phyloP scores from a whole-genome alignment of 768 basidiomycete genomes.

The Termitomyces eurrhizus region DNA sequence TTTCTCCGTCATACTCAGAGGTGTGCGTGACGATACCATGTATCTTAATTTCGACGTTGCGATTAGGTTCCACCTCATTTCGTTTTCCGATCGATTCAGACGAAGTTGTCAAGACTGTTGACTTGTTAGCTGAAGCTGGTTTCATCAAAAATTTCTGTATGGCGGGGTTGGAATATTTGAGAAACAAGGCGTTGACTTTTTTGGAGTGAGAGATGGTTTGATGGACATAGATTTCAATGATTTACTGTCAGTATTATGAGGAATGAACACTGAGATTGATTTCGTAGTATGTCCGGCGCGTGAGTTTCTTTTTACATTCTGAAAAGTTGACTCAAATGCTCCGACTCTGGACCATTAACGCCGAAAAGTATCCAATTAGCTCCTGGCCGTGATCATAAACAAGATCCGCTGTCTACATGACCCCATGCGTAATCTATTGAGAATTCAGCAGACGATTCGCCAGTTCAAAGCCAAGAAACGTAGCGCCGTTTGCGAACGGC shows the following conservation, averaged over 20 bases:
- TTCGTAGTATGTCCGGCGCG: background rate
- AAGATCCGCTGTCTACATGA: background rate
- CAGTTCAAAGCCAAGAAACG: conserved; percentile 95
- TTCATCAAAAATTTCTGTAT: conserved; percentile 46
- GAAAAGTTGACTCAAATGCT: background rate
- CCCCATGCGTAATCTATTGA: background rate
- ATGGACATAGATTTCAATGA: conserved; percentile 28
- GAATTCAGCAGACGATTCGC: conserved; percentile 69
- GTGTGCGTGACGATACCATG: conserved; percentile 36
- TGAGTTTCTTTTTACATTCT: background rate
- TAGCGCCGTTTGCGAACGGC: conserved; percentile 95
- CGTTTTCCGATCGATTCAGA: conserved; percentile 39
- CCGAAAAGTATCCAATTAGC: background rate
- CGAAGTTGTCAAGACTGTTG: conserved; percentile 43
- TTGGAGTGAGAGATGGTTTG: conserved; percentile 49
- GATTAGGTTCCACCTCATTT: conserved; percentile 37
- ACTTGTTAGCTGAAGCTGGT: conserved; percentile 41
- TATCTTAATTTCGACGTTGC: conserved; percentile 35
- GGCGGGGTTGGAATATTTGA: conserved; percentile 53
- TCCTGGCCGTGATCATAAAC: background rate
- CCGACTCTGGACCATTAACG: background rate
- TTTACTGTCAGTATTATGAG: background rate
- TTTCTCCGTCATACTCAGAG: conserved; percentile 43
- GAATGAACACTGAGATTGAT: background rate
- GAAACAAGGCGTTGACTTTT: conserved; percentile 42